Conservation (phyloP, 2,329 filamentous ascomycete genomes). For the Xylaria sp. region DNA sequence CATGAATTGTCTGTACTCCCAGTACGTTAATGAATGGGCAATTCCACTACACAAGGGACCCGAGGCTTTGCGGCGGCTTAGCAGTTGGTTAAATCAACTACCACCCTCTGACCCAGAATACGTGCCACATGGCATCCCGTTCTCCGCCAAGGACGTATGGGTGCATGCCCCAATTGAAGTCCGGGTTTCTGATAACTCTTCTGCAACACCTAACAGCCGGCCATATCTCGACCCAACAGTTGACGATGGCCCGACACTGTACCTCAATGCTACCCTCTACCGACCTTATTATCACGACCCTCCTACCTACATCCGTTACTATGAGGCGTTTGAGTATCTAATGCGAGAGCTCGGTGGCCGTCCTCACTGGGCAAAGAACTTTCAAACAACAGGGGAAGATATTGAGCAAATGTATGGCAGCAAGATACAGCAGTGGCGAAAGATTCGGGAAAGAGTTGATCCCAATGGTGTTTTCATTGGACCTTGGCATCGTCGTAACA, state of each 20-base stretch:
- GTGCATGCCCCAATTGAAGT: constrained; percentile 94
- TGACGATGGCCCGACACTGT: constrained; percentile 77
- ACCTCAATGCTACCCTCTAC: constrained; percentile 91
- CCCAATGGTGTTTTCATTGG: constrained; percentile 89
- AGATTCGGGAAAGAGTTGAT: constrained; percentile 75
- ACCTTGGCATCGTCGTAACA: constrained; percentile 82
- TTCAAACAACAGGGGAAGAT: constrained; percentile 68
- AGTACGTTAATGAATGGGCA: constrained; percentile 98
- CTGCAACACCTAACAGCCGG: constrained; percentile 44
- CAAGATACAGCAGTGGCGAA: constrained; percentile 73
- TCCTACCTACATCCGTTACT: constrained; percentile 80
- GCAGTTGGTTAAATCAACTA: constrained; percentile 80
- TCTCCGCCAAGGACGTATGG: constrained; percentile 80
- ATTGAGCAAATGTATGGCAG: constrained; percentile 75
- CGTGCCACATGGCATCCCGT: constrained; percentile 76
- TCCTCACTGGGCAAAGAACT: constrained; percentile 96
- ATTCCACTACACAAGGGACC: constrained; percentile 86
- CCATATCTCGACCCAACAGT: constrained; percentile 76
- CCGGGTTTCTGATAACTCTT: constrained; percentile 80
- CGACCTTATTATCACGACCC: constrained; percentile 82
- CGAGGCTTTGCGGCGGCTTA: constrained; percentile 83
- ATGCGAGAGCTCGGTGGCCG: constrained; percentile 85
- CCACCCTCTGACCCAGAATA: constrained; percentile 71
- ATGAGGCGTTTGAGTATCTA: constrained; percentile 88
- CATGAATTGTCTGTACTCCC: constrained; percentile 98